Percentiles rank a stretch among this genome's conserved stretches.
phyloP scores from a whole-genome alignment of 805 yeast genomes.

The Scheffersomyces lignosus region DNA sequence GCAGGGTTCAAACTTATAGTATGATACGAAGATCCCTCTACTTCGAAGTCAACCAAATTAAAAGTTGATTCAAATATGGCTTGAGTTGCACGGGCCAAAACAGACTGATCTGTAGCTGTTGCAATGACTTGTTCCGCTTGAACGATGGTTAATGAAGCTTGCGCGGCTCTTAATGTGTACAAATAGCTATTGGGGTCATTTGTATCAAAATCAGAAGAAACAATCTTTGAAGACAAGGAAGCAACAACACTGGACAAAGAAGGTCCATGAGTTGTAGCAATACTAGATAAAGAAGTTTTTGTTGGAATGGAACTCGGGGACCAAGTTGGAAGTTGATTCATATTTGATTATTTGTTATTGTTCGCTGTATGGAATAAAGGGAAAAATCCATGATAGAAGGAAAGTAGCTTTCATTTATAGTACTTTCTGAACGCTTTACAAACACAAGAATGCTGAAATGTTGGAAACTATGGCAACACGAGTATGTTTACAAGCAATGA shows the following conservation, averaged over 20 bases:
- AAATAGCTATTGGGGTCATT: no score
- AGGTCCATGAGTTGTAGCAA: background rate
- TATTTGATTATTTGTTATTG: no score
- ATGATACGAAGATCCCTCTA: slow-evolving; percentile 28
- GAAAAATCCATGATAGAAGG: no score
- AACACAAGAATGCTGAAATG: no score
- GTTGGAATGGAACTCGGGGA: no score
- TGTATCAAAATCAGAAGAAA: slow-evolving; percentile 24
- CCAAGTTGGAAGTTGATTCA: no score
- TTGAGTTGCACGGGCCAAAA: slow-evolving; percentile 30
- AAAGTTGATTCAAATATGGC: slow-evolving; percentile 33
- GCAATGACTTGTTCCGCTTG: slow-evolving; percentile 35
- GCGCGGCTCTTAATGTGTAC: slow-evolving; percentile 30
- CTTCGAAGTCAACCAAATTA: slow-evolving; percentile 28
- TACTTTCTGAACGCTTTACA: no score
- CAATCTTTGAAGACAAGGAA: slow-evolving; percentile 9
- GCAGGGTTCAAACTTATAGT: background rate
- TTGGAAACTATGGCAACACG: no score
- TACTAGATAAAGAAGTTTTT: no score
- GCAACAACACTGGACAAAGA: background rate
- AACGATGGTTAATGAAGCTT: slow-evolving; percentile 36
- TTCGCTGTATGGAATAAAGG: no score
- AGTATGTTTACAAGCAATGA: no score
- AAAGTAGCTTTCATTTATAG: no score
- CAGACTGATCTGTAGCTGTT: slow-evolving; percentile 33